phyloP scores from a whole-genome alignment of 2,329 filamentous ascomycete species.

The Arthrobotrys conoides region DNA sequence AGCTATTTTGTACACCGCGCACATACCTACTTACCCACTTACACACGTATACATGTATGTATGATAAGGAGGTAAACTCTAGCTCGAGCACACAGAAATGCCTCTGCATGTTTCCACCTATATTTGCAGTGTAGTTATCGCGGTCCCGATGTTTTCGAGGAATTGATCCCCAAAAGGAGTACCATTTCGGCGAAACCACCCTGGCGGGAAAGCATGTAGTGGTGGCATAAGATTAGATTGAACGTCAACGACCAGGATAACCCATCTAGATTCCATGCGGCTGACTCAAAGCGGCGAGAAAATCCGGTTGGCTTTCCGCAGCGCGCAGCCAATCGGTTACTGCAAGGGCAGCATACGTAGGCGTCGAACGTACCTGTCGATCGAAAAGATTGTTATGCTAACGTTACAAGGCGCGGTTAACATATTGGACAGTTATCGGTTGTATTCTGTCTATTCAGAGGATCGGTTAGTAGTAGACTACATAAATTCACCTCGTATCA shows the following conservation, averaged over 20 bases:
- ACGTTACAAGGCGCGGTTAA: too few species aligned
- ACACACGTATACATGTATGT: too few species aligned
- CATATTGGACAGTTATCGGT: background rate
- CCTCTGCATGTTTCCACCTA: conserved; percentile 1
- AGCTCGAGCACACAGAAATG: background rate
- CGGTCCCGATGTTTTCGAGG: background rate
- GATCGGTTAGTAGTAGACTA: too few species aligned
- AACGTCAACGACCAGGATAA: conserved; percentile 21
- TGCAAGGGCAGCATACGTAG: background rate
- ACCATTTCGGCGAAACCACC: conserved; percentile 39
- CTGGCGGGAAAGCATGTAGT: conserved; percentile 10
- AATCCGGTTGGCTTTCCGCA: conserved; percentile 9
- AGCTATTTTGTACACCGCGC: background rate
- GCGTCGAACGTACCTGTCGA: conserved; percentile 26
- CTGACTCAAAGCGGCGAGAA: conserved; percentile 33
- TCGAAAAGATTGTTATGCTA: background rate
- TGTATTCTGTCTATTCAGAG: too few species aligned
- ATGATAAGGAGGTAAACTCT: conserved; percentile 9
- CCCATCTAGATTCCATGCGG: conserved; percentile 33
- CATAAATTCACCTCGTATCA: too few species aligned
- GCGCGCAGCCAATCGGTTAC: conserved; percentile 36
- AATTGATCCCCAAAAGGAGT: conserved; percentile 31
- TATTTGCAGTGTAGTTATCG: background rate
- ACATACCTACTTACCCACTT: too few species aligned
- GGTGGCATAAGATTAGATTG: conserved; percentile 43